phyloP scores from a whole-genome alignment of 2,329 filamentous ascomycete genomes.

The Aspergillus sp. region DNA sequence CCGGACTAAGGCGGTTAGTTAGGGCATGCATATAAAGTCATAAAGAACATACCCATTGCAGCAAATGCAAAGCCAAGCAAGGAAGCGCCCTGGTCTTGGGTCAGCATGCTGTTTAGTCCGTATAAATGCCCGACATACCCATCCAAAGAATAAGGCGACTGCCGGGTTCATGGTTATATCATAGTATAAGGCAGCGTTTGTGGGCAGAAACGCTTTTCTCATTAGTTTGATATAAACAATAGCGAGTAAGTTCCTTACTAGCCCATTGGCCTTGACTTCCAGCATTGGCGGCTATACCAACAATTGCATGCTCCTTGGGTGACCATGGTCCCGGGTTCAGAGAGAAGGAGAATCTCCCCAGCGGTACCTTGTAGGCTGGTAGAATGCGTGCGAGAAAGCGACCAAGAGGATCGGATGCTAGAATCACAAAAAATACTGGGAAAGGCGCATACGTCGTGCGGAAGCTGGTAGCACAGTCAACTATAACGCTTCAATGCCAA shows the following conservation, averaged over 20 bases:
- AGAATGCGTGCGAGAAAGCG: conserved; percentile 54
- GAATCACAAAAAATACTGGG: conserved; percentile 63
- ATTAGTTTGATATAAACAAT: conserved; percentile 55
- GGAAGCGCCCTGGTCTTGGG: neutral
- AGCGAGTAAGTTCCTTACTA: conserved; percentile 31
- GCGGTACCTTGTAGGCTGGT: conserved; percentile 51
- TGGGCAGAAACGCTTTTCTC: conserved; percentile 52
- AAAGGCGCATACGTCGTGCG: conserved; percentile 60
- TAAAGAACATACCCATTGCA: neutral
- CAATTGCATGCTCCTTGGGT: conserved; percentile 59
- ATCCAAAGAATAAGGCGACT: conserved; percentile 59
- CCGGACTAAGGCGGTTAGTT: conserved; percentile 36
- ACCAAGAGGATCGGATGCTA: conserved; percentile 56
- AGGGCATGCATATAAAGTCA: no score
- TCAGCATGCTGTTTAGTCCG: conserved; percentile 38
- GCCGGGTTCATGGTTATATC: conserved; percentile 52
- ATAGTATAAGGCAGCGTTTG: conserved; percentile 61
- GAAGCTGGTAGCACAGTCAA: conserved; percentile 29
- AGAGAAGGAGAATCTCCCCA: conserved; percentile 51
- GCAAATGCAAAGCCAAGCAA: neutral
- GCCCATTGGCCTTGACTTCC: conserved; percentile 1
- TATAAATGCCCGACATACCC: conserved; percentile 56
- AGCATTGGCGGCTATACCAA: conserved; percentile 25
- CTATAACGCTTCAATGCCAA: no score
- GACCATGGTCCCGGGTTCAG: conserved; percentile 59